phyloP scores from a whole-genome alignment of 2,329 filamentous ascomycete genomes.

The Stagonosporopsis cucurbitacearum region DNA sequence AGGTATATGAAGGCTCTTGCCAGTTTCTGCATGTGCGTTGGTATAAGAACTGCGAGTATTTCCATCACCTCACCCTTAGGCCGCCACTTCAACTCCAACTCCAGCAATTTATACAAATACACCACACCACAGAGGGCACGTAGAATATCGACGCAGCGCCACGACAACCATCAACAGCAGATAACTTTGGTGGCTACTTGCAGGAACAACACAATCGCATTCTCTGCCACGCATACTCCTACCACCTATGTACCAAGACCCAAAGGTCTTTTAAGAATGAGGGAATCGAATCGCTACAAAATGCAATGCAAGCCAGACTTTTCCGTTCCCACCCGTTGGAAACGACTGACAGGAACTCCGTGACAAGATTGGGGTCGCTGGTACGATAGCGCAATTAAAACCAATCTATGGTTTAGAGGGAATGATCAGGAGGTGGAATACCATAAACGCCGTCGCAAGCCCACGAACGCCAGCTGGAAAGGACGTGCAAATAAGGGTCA shows the following conservation, averaged over 20 bases:
- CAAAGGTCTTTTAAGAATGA: constrained; percentile 30
- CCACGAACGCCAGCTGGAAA: constrained; percentile 36
- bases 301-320: constrained; percentile 42
- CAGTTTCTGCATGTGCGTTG: constrained; percentile 25
- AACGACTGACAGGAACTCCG: constrained; percentile 33
- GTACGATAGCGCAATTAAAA: constrained; percentile 38
- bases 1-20: constrained; percentile 21
- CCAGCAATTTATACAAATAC: constrained; percentile 15
- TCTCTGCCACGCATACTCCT: constrained; percentile 25
- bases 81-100: constrained; percentile 5
- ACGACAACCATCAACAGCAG: neutral
- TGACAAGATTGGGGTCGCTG: constrained; percentile 40
- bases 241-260: constrained; percentile 35
- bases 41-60: constrained; percentile 8
- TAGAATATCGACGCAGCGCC: constrained; percentile 3
- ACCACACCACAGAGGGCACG: constrained; percentile 14
- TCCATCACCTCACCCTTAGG: neutral
- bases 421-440: constrained; percentile 27
- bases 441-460: constrained; percentile 28
- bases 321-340: constrained; percentile 35
- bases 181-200: constrained; percentile 20
- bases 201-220: constrained; percentile 29
- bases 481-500: constrained; percentile 42
- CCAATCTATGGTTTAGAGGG: constrained; percentile 38
- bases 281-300: constrained; percentile 38